phyloP scores from a whole-genome alignment of 2,329 filamentous ascomycete species.

The Fusarium temperatum region DNA sequence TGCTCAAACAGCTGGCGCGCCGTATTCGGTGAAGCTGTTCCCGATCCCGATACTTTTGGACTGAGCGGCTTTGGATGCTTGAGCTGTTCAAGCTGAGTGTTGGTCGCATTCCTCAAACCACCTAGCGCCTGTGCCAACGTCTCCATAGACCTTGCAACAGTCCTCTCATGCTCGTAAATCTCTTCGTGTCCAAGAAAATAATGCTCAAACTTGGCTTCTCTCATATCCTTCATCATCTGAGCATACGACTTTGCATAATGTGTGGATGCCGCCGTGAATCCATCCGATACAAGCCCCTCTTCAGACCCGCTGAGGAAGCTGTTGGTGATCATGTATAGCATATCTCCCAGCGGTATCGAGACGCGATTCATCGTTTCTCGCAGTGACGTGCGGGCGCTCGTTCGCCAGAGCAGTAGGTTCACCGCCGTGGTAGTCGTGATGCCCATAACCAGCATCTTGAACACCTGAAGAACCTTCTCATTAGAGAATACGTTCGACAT shows the following conservation, averaged over 20 bases:
- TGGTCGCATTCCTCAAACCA: constrained; percentile 86
- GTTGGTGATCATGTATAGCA: constrained; percentile 81
- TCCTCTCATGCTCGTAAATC: constrained; percentile 80
- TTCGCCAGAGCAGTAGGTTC: constrained; percentile 80
- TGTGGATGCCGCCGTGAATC: constrained; percentile 69
- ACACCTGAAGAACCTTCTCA: constrained; percentile 80
- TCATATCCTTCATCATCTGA: constrained; percentile 78
- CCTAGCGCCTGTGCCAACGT: constrained; percentile 88
- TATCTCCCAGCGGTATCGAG: constrained; percentile 79
- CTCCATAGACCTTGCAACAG: constrained; percentile 84
- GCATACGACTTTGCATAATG: constrained; percentile 73
- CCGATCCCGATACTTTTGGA: rapidly evolving
- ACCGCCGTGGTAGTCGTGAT: constrained; percentile 74
- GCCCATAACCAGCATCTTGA: constrained; percentile 84
- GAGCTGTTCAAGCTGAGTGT: constrained; percentile 86
- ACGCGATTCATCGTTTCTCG: constrained; percentile 76
- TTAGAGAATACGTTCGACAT: constrained; percentile 85
- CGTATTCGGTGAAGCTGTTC: background rate
- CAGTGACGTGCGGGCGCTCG: constrained; percentile 78
- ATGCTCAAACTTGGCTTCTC: constrained; percentile 90
- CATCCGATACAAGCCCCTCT: constrained; percentile 73
- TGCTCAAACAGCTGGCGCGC: constrained; percentile 23
- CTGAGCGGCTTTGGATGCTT: constrained; percentile 48
- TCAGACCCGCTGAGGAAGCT: constrained; percentile 86
- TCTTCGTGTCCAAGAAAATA: constrained; percentile 82